These are phyloP conservation scores for Vickermania spadyakhi DNA, from an alignment of 208 protist species.

Conservation along the genomic window DNA sequence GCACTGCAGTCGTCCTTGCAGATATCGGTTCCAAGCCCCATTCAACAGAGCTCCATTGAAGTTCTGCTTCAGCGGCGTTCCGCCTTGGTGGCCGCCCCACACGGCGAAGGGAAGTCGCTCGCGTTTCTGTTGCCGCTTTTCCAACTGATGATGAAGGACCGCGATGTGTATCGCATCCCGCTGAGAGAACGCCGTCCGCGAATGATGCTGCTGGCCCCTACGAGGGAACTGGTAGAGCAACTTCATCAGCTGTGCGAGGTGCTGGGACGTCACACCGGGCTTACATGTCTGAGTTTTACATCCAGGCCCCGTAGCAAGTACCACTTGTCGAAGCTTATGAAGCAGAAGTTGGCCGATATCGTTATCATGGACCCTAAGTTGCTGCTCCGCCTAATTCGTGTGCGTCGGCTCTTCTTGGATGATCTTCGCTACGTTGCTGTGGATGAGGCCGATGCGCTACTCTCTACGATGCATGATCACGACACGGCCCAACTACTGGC, in stretches of 20 bases:
- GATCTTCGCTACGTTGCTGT: constrained; percentile 77
- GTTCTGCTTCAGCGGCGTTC: constrained; percentile 52
- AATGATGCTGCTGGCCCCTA: constrained; percentile 73
- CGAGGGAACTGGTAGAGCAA: constrained; percentile 61
- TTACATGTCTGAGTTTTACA: constrained; percentile 51
- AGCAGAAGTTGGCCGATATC: constrained; percentile 53
- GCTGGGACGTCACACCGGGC: constrained; percentile 44
- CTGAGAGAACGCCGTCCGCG: constrained; percentile 75
- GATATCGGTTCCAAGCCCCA: constrained; percentile 60
- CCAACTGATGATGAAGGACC: constrained; percentile 82
- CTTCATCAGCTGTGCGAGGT: constrained; percentile 43
- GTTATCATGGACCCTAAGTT: constrained; percentile 74
- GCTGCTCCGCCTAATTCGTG: constrained; percentile 54
- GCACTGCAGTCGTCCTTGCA: constrained; percentile 22
- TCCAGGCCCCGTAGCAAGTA: constrained; percentile 58
- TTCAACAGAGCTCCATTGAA: constrained; percentile 74
- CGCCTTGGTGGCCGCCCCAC: constrained; percentile 70
- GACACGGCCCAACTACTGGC: constrained; percentile 62
- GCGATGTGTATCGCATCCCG: constrained; percentile 79
- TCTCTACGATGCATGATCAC: constrained; percentile 74
- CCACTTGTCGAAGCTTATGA: constrained; percentile 48
- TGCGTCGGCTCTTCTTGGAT: constrained; percentile 72
- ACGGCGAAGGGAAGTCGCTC: constrained; percentile 82
- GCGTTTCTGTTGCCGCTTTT: constrained; percentile 76
- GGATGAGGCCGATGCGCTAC: constrained; percentile 78